Percentiles rank a stretch among this genome's conserved stretches.
These are phyloP conservation scores for Backusella mclennaniae DNA, from an alignment of 192 early-diverging fungal genomes.

Conservation along the genomic window DNA sequence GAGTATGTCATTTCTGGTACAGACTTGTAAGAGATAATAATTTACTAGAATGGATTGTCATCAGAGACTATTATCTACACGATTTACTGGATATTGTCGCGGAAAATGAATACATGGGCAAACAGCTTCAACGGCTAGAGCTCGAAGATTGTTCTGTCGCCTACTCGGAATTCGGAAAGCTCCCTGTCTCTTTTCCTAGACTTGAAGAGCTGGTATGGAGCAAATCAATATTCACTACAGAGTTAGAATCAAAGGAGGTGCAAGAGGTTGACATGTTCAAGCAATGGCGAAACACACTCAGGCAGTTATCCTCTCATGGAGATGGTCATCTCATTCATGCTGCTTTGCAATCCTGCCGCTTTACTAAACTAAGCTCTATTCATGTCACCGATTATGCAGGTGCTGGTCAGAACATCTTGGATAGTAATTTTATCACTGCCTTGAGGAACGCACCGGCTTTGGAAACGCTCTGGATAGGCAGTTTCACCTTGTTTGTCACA, in stretches of 20 bases:
- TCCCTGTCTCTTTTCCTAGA: not conserved
- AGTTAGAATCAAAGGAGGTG: not conserved
- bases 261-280: not conserved
- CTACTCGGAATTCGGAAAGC: not conserved
- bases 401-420: not conserved
- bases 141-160: not conserved
- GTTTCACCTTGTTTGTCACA: not conserved
- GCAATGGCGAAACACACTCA: not conserved
- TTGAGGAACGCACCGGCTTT: not conserved
- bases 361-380: slow-evolving; percentile 4
- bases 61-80: not conserved
- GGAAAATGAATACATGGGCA: not conserved
- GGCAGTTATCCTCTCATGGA: not conserved
- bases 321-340: not conserved
- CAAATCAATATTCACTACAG: not conserved
- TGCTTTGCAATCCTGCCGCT: not conserved
- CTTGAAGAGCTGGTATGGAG: not conserved
- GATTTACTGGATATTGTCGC: not conserved
- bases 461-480: not conserved
- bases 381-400: slow-evolving; percentile 1
- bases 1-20: not conserved
- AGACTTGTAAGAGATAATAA: not conserved
- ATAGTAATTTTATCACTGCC: not conserved
- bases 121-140: not conserved
- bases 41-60: not conserved